Evolutionary conservation across 495 filamentous ascomycete genomes (phyloP).

Genomic region (Xylaria grammica): DNA sequence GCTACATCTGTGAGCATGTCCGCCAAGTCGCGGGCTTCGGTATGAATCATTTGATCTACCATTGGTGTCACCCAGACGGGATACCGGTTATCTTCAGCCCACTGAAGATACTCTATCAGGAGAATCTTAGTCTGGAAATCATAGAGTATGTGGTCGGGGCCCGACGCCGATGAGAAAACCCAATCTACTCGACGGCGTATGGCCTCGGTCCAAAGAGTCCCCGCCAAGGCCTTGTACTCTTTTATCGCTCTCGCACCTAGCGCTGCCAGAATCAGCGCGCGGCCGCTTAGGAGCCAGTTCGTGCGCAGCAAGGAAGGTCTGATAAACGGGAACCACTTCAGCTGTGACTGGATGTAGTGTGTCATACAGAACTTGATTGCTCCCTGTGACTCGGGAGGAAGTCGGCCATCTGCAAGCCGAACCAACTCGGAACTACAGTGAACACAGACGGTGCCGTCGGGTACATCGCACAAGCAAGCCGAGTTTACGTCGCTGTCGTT

Average conservation of each 20-base stretch:
- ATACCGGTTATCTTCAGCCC: neutral
- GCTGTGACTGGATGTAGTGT: conserved; percentile 9
- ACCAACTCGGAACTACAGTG: conserved; percentile 3
- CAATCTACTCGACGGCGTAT: neutral
- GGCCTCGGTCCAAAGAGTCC: conserved; percentile 2
- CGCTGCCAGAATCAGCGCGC: conserved; percentile 10
- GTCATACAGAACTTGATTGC: conserved; percentile 17
- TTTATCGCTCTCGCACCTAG: conserved; percentile 11
- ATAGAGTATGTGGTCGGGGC: neutral
- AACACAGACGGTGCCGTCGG: conserved; percentile 3
- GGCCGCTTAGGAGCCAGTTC: conserved; percentile 11
- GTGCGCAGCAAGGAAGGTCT: neutral
- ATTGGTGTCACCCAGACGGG: neutral
- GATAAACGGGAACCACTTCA: conserved; percentile 12
- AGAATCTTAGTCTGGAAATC: conserved; percentile 10
- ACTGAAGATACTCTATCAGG: conserved; percentile 9
- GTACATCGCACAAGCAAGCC: neutral
- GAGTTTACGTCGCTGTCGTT: neutral
- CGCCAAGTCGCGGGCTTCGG: neutral
- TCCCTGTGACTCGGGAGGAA: neutral
- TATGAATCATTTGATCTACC: neutral
- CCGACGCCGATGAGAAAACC: neutral
- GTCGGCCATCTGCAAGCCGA: conserved; percentile 1
- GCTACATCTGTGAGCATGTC: neutral
- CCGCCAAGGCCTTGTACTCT: conserved; percentile 10